Percentiles rank a stretch among this genome's conserved stretches.
These are phyloP conservation scores for Colletotrichum sp. DNA, from an alignment of 2,329 filamentous ascomycete genomes.

Conservation along the genomic window DNA sequence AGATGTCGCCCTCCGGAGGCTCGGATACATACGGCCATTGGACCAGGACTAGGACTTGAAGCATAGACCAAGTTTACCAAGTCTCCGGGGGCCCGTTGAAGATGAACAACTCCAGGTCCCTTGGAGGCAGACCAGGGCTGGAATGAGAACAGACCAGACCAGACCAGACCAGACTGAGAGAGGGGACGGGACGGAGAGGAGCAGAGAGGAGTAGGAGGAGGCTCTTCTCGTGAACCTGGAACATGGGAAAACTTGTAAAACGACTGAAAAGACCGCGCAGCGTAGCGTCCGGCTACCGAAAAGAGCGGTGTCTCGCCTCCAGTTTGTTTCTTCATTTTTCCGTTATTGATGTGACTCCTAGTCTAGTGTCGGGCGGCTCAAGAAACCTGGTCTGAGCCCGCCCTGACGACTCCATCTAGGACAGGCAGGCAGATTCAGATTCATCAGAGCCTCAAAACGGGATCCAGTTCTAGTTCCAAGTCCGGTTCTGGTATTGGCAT, in stretches of 20 bases:
- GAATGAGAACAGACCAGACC: not conserved
- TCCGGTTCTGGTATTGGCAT: not conserved
- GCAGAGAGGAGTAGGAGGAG: not conserved
- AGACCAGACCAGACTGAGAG: not conserved
- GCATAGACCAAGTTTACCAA: conserved; percentile 13
- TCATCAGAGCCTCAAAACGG: not conserved
- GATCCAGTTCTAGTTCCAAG: not conserved
- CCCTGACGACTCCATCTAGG: not conserved
- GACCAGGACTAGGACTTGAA: not conserved
- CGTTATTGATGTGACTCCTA: not conserved
- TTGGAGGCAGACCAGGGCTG: not conserved
- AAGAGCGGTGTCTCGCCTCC: conserved; percentile 14
- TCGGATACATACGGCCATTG: not conserved
- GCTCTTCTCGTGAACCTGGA: conserved; percentile 12
- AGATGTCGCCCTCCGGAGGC: conserved; percentile 2
- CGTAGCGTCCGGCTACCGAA: conserved; percentile 1
- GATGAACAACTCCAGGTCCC: not conserved
- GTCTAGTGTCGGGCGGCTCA: not conserved
- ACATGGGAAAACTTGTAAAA: not conserved
- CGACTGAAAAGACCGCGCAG: not conserved
- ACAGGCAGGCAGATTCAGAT: not conserved
- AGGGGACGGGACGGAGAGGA: not conserved
- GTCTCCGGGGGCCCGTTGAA: not conserved
- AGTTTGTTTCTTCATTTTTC: conserved; percentile 13
- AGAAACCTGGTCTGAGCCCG: not conserved